A percentile compares a stretch with the other conserved stretches of the same genome.
Evolutionary conservation across 2,329 filamentous ascomycete species (phyloP).

Genomic region (Beauveria pseudobassiana): DNA sequence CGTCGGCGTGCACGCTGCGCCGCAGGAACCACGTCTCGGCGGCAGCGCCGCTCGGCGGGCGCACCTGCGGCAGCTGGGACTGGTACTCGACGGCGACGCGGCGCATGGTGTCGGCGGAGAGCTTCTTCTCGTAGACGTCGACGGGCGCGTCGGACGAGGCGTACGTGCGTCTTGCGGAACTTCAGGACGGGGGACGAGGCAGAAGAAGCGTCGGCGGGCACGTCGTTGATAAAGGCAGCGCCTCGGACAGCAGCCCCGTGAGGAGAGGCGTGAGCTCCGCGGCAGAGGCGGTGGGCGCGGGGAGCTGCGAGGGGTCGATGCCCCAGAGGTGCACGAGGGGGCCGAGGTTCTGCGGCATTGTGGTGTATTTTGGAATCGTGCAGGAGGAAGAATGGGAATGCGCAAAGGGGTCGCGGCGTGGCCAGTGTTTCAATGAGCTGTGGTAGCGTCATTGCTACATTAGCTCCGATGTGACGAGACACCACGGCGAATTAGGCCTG

Average conservation of each 20-base stretch:
- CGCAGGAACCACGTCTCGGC: constrained; percentile 58
- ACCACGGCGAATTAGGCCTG: not conserved
- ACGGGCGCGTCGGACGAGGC: constrained; percentile 43
- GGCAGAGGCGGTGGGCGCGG: constrained; percentile 28
- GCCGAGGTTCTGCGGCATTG: constrained; percentile 21
- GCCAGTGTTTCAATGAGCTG: not conserved
- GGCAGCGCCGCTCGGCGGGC: constrained; percentile 15
- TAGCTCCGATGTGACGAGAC: not conserved
- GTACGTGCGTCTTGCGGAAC: constrained; percentile 40
- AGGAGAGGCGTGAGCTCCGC: constrained; percentile 45
- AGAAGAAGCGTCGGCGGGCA: constrained; percentile 30
- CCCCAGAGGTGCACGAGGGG: constrained; percentile 49
- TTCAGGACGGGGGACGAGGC: constrained; percentile 34
- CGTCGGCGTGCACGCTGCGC: constrained; percentile 52
- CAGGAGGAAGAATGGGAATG: not conserved
- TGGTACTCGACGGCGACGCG: constrained; percentile 26
- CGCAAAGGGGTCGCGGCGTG: not conserved
- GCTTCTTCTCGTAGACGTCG: constrained; percentile 43
- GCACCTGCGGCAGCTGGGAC: constrained; percentile 19
- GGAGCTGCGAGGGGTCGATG: constrained; percentile 40
- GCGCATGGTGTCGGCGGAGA: constrained; percentile 37
- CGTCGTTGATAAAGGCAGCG: constrained; percentile 49
- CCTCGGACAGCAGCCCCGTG: constrained; percentile 46
- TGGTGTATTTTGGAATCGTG: not conserved
- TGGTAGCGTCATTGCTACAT: not conserved